Conservation (phyloP, 495 filamentous ascomycete genomes). For the Xylaria bambusicola region DNA sequence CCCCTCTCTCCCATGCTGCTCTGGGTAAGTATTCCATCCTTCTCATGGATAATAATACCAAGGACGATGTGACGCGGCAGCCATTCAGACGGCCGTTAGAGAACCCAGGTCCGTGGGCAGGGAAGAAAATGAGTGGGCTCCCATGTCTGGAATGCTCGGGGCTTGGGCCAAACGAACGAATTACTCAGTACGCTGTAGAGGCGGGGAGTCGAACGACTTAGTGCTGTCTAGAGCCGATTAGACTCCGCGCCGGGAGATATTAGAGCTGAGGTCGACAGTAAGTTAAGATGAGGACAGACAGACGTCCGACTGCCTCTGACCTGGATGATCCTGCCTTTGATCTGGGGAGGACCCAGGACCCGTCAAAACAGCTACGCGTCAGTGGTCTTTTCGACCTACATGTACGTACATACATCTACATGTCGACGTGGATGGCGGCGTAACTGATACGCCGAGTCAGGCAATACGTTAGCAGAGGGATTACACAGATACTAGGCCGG, state of each 20-base stretch:
- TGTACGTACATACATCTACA: too few relatives aligned
- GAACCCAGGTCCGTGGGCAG: slow-evolving; percentile 13
- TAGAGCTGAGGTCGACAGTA: too few relatives aligned
- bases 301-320: too few relatives aligned
- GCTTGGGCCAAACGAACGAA: not conserved
- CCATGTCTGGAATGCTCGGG: not conserved
- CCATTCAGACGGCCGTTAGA: not conserved
- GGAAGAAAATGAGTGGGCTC: slow-evolving; percentile 9
- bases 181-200: not conserved
- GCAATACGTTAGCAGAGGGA: slow-evolving; percentile 4
- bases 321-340: too few relatives aligned
- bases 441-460: too few relatives aligned
- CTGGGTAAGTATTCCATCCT: not conserved
- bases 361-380: too few relatives aligned
- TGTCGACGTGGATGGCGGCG: too few relatives aligned
- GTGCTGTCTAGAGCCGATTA: not conserved
- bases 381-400: slow-evolving; percentile 3
- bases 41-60: not conserved
- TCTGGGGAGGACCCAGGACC: too few relatives aligned
- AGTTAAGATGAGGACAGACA: too few relatives aligned
- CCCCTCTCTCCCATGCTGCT: not conserved
- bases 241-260: too few relatives aligned
- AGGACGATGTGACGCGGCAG: slow-evolving; percentile 3
- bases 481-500: not conserved
- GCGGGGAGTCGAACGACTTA: too few relatives aligned